These are phyloP conservation scores for Candida buenavistaensis DNA, from an alignment of 1,139 yeast species.

Conservation along the genomic window DNA sequence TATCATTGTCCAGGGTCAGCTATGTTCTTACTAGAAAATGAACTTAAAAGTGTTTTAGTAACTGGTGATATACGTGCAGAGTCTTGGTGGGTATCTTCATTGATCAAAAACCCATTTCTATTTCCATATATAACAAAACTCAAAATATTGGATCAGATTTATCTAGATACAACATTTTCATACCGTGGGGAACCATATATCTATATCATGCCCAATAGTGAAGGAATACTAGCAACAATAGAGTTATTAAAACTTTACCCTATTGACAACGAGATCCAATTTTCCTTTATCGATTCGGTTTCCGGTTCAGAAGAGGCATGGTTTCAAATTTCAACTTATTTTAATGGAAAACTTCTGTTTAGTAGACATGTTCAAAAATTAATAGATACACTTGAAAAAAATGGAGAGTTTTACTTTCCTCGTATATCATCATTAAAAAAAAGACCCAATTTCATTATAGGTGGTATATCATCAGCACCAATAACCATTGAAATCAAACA, in stretches of 20 bases:
- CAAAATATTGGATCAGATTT: conserved; percentile 43
- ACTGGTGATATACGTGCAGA: conserved; percentile 68
- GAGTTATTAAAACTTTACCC: conserved; percentile 45
- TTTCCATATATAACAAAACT: conserved; percentile 43
- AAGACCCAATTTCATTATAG: conserved; percentile 12
- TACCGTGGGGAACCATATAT: conserved; percentile 52
- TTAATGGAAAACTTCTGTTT: conserved; percentile 35
- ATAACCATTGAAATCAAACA: conserved; percentile 28
- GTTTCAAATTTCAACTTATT: conserved; percentile 35
- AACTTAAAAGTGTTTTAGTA: conserved; percentile 36
- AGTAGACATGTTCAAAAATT: conserved; percentile 24
- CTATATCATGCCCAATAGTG: conserved; percentile 41
- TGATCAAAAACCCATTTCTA: conserved; percentile 39
- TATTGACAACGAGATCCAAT: conserved; percentile 36
- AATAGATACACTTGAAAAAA: conserved; percentile 11
- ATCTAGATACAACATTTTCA: conserved; percentile 59
- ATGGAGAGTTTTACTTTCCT: conserved; percentile 4
- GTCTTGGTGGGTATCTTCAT: conserved; percentile 46
- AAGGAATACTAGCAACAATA: conserved; percentile 39
- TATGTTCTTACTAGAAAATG: conserved; percentile 51
- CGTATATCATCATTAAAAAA: background rate
- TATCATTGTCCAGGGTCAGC: conserved; percentile 67
- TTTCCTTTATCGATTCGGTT: conserved; percentile 41
- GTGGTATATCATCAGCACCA: conserved; percentile 4
- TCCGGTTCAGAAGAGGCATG: conserved; percentile 62